Conservation (phyloP, 139 green algal genomes). For the Coelastrella sp. region DNA sequence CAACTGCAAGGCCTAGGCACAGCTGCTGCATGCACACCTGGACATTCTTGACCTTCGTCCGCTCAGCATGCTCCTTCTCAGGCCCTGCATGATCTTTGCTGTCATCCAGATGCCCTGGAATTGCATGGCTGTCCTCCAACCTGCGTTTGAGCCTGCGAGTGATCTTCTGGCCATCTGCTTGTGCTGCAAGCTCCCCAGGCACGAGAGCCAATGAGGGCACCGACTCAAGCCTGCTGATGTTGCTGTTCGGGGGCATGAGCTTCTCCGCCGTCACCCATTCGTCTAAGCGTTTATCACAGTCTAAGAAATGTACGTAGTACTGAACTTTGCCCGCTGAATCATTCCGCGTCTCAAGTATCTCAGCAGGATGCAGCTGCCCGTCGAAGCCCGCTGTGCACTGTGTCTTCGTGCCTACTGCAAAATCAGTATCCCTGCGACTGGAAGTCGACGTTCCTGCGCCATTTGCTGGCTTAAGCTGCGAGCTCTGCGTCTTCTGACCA, state of each 20-base stretch:
- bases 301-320: slow-evolving; percentile 94
- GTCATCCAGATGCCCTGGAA: slow-evolving; percentile 53
- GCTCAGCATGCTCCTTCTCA: slow-evolving; percentile 96
- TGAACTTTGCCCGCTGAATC: slow-evolving; percentile 46
- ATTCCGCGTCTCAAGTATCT: slow-evolving; percentile 61
- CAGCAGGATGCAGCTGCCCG: slow-evolving; percentile 54
- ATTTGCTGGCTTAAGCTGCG: not conserved
- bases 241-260: slow-evolving; percentile 39
- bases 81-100: slow-evolving; percentile 62
- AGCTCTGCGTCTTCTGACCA: not conserved
- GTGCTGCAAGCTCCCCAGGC: not conserved
- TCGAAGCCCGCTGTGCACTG: slow-evolving; percentile 60
- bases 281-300: slow-evolving; percentile 91
- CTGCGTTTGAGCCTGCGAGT: slow-evolving; percentile 86
- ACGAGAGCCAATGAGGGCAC: slow-evolving; percentile 22
- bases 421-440: slow-evolving; percentile 9
- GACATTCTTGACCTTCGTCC: slow-evolving; percentile 98
- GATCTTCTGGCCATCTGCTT: slow-evolving; percentile 80
- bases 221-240: slow-evolving; percentile 36
- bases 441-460: not conserved
- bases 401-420: slow-evolving; percentile 47
- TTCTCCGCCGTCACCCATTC: slow-evolving; percentile 86
- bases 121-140: slow-evolving; percentile 83
- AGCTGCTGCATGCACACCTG: too few species aligned
- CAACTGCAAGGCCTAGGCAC: too few species aligned